Percentiles rank a stretch among this genome's conserved stretches.
Evolutionary conservation across 73 alveolate genomes (phyloP).

Genomic region (Uronychia binucleata): DNA sequence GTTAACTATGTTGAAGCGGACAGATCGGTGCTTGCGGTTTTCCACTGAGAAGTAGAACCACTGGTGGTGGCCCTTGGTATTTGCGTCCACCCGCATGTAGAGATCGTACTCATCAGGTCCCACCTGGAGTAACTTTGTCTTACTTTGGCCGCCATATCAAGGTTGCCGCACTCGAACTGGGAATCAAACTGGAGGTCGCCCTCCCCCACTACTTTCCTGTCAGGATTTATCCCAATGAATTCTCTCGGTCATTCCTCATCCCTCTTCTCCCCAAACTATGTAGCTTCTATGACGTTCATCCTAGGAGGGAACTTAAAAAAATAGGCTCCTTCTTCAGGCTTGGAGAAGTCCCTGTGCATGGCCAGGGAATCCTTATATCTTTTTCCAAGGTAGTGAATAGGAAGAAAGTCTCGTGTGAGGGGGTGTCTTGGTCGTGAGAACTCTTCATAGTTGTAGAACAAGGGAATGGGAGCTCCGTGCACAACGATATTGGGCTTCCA

Average conservation of each 20-base stretch:
- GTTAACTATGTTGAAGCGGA: slow-evolving; percentile 47
- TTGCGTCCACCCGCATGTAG: slow-evolving; percentile 83
- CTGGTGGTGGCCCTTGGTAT: slow-evolving; percentile 85
- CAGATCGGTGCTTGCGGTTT: slow-evolving; percentile 43
- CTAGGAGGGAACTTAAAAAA: slow-evolving; percentile 50
- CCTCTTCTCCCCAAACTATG: slow-evolving; percentile 20
- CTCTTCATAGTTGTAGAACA: slow-evolving; percentile 52
- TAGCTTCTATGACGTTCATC: slow-evolving; percentile 47
- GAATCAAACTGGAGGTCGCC: slow-evolving; percentile 75
- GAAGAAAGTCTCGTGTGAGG: slow-evolving; percentile 20
- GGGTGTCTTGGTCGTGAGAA: slow-evolving; percentile 25
- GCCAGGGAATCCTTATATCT: slow-evolving; percentile 56
- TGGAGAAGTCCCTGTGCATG: slow-evolving; percentile 51
- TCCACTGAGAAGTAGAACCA: slow-evolving; percentile 83
- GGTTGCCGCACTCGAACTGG: slow-evolving; percentile 76
- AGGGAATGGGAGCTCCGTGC: slow-evolving; percentile 59
- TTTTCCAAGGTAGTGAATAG: slow-evolving; percentile 31
- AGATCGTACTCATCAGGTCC: slow-evolving; percentile 59
- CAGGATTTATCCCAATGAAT: slow-evolving; percentile 60
- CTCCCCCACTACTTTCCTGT: slow-evolving; percentile 2
- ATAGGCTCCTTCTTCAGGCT: slow-evolving; percentile 25
- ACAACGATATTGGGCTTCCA: slow-evolving; percentile 31
- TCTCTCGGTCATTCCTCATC: slow-evolving; percentile 39
- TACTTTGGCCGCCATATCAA: slow-evolving; percentile 57
- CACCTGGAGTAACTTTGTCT: slow-evolving; percentile 15